Base-by-base conservation (phyloP, 495 filamentous ascomycete species). In the Daldinia bambusicola region DNA sequence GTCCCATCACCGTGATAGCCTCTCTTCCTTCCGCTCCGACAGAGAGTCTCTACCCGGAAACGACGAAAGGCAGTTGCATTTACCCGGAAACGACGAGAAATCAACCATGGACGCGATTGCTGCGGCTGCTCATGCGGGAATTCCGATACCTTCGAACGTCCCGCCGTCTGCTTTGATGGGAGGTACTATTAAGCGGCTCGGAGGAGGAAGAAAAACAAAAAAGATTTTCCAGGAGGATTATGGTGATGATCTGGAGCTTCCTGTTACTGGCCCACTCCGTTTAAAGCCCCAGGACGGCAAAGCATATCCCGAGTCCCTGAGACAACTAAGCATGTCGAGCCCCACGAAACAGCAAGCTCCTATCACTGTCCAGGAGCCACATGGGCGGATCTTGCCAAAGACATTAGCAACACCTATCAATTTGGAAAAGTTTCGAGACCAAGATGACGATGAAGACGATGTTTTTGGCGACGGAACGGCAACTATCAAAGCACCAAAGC, bases 141-240 rank as follows among this genome's bases (percentile, higher is more conserved):
- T 99, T 58, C 95, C 95, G 31, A 89, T 99, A 69, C 95, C 95
- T 16, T 82, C 86, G 30, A 93, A 95, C 76, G 90, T 98, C 13
- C 93, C 95, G n/a, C 87, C 91, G 22, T 97, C 95, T n/a, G 95
- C 95, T 55, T 84, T 99, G 45, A 85, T 97, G 71, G 95, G 95
- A 48, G 95, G 95, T 53, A 94, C 93, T 10, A 99, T 99, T 76
- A 97, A 97, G 82, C 84, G 93, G 75, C 84, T 99, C 26, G 26
- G 26, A 6, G 93, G 93, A 51, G 91, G 89, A 71, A 89, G 90
- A 74, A 95, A 93, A 70, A 85, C 89, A 50, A 91, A 89, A 75
- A 92, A 91, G 78, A 89, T 92, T 66, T 80, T 86, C 48, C 84
- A 90, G 72, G 95, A 98, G 77, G 95, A 97, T 79, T 98, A 94